These are phyloP conservation scores for Fistulinella prunicolor DNA, from an alignment of 768 basidiomycete species.

Conservation along the genomic window DNA sequence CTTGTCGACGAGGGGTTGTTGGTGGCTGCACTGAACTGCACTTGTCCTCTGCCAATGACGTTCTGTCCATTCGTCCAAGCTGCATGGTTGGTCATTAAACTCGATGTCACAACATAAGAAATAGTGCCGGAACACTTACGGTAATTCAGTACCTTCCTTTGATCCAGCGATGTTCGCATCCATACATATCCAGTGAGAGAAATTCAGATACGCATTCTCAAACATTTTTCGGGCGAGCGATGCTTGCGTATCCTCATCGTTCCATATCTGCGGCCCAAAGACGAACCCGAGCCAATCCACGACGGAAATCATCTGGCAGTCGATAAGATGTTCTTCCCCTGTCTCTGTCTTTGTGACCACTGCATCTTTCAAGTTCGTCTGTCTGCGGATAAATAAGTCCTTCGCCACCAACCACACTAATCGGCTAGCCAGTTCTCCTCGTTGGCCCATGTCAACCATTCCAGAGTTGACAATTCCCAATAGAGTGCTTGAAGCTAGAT, in stretches of 20 bases:
- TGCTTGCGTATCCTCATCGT: background rate
- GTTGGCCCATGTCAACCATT: background rate
- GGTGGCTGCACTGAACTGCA: constrained; percentile 9
- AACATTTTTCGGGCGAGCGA: background rate
- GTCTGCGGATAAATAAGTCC: background rate
- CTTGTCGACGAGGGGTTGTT: constrained; percentile 11
- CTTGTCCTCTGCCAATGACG: constrained; percentile 12
- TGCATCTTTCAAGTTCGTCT: background rate
- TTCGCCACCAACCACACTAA: background rate
- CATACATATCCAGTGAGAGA: background rate
- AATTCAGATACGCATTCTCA: background rate
- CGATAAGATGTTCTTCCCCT: background rate
- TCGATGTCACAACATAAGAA: background rate
- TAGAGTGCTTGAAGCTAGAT: background rate
- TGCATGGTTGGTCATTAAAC: background rate
- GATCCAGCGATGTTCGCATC: background rate
- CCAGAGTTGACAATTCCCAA: background rate
- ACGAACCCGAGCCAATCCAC: constrained; percentile 2
- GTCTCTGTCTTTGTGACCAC: background rate
- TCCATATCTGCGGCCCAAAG: background rate
- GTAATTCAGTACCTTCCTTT: background rate
- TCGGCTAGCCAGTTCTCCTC: background rate
- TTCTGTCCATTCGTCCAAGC: constrained; percentile 4
- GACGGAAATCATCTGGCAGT: constrained; percentile 6
- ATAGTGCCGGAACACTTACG: background rate